Percentiles rank a stretch among this genome's conserved stretches.
Conservation (phyloP, 2,329 filamentous ascomycete genomes). For the Pestalotiopsis sp. region DNA sequence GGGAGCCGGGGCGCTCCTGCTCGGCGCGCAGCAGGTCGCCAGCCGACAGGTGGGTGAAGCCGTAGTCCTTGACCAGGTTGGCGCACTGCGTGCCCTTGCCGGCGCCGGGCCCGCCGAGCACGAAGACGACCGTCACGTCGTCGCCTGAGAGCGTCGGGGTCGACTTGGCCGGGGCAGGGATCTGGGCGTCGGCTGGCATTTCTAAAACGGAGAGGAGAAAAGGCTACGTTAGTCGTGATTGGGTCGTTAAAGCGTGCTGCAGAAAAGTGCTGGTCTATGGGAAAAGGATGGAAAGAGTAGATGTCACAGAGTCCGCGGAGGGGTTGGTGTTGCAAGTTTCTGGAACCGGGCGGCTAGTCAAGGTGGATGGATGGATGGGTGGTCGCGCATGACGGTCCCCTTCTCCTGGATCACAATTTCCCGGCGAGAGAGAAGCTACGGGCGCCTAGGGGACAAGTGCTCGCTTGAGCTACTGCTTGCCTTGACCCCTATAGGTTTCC, state of each 20-base stretch:
- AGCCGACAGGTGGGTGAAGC: constrained; percentile 90
- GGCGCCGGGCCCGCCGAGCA: constrained; percentile 91
- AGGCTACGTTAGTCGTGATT: neutral
- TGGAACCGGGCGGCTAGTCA: neutral
- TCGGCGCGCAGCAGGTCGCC: constrained; percentile 93
- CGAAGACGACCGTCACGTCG: constrained; percentile 90
- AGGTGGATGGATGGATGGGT: neutral
- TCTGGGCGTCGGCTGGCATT: constrained; percentile 43
- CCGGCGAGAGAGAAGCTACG: neutral
- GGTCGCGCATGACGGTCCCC: neutral
- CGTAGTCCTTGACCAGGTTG: constrained; percentile 82
- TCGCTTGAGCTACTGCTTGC: neutral
- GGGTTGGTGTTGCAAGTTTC: neutral
- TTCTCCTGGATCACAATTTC: neutral
- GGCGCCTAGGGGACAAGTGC: neutral
- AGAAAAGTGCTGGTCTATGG: neutral
- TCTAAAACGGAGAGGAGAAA: constrained; percentile 23
- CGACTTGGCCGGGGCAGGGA: constrained; percentile 52
- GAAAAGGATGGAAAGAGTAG: neutral
- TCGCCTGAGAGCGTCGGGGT: constrained; percentile 72
- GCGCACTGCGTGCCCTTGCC: constrained; percentile 97
- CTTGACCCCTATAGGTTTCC: neutral
- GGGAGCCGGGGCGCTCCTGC: constrained; percentile 79
- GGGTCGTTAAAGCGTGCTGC: neutral
- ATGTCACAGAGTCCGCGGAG: neutral